These are phyloP conservation scores for Geosmithia morbida DNA, from an alignment of 2,329 filamentous ascomycete genomes.

Conservation along the genomic window DNA sequence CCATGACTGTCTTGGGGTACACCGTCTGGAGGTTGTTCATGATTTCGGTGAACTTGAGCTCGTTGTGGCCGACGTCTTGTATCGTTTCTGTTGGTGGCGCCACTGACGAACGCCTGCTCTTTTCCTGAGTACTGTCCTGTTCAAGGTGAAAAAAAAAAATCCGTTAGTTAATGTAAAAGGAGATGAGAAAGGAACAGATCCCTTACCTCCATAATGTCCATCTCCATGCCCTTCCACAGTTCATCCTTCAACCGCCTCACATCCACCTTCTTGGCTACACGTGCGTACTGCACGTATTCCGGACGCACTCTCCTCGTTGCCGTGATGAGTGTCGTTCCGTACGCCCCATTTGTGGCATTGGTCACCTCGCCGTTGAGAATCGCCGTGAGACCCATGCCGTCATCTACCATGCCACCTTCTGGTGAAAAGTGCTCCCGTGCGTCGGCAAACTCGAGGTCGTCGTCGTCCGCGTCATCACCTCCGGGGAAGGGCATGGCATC, in stretches of 20 bases:
- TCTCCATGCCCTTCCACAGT: slow-evolving; percentile 51
- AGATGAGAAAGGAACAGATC: neutral
- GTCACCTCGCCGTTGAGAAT: slow-evolving; percentile 34
- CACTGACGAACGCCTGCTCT: neutral
- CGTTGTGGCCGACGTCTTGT: neutral
- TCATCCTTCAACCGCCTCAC: slow-evolving; percentile 55
- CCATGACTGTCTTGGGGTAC: slow-evolving; percentile 74
- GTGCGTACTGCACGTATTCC: slow-evolving; percentile 57
- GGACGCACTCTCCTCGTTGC: slow-evolving; percentile 47
- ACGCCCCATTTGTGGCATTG: slow-evolving; percentile 29
- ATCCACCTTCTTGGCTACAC: slow-evolving; percentile 58
- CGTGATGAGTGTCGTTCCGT: slow-evolving; percentile 55
- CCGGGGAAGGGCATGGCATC: slow-evolving; percentile 58
- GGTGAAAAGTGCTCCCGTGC: slow-evolving; percentile 69
- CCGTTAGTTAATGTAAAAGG: neutral
- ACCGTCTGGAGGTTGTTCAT: slow-evolving; percentile 81
- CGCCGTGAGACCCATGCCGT: slow-evolving; percentile 32
- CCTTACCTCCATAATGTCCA: slow-evolving; percentile 38
- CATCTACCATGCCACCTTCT: slow-evolving; percentile 34
- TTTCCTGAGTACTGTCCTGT: neutral
- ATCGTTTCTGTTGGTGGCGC: neutral
- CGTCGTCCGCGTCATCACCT: slow-evolving; percentile 47
- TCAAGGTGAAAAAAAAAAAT: neutral
- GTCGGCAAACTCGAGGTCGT: slow-evolving; percentile 64
- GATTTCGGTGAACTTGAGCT: slow-evolving; percentile 73